Base-by-base conservation (phyloP, 257 asterid genomes). In the Lycium ferocissimum region DNA sequence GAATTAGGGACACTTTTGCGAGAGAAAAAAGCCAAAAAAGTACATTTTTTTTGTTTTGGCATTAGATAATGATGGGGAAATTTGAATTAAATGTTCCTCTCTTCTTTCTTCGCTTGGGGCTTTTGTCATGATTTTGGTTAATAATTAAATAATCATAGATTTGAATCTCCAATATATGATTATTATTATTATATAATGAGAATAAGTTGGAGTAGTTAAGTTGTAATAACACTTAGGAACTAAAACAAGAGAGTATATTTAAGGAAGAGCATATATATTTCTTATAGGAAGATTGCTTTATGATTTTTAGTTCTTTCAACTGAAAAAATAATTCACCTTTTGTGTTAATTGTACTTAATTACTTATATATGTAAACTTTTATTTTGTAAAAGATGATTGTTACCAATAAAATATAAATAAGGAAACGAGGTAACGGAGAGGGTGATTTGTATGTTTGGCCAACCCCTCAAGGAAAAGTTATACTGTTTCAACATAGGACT, bases 1-100 rank as follows among this genome's bases (percentile, higher is more conserved):
- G 66, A 78, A 53, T 78, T 78, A 14, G 82, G 33, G 49, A 78
- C 82, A 53, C 18, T 53, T 78, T 78, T 53, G 82, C 82, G 26
- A 76, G 81, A 51, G 62, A 22, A 22, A 51, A 51, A 2, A 45
- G 1, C 1, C 9, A 13, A 33, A 78, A 53, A 49, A 53, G 66
- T 26, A 53, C 3, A 7, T 1, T 13, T 76, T 53, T 53, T 53
- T 78, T 53, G 53, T 40, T 3, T 0, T 8, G 53, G 82, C 33
- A 53, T 53, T 63, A 53, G 7, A 78, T 78, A 78, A 33, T 78
- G 82, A 78, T 78, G 26, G 66, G 20, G 33, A 8, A 14, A 53
- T 78, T 78, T 33, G 65, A 78, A 76, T 13, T 73, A 76, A 76
- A 75, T 26, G 33, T 1, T 22, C 20, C 18, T 67, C 76, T 37